Percentiles rank a stretch among this genome's conserved stretches.
Evolutionary conservation across 2,329 filamentous ascomycete species (phyloP).

Genomic region (Lecanicillium sp.): DNA sequence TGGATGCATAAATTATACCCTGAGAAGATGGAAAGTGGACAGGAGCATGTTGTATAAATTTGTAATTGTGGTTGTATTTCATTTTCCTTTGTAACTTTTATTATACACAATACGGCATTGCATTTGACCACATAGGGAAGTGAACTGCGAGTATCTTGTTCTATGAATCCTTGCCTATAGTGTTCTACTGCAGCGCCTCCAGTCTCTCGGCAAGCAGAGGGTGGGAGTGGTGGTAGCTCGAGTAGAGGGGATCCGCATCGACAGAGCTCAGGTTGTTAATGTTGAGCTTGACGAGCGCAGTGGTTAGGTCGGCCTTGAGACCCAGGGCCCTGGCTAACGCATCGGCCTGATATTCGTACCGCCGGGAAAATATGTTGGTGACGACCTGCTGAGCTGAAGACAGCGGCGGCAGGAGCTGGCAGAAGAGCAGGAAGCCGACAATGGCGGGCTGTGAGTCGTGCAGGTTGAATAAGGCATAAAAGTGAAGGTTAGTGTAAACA

Average conservation of each 20-base stretch:
- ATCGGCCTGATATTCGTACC: conserved; percentile 95
- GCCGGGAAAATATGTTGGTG: conserved; percentile 91
- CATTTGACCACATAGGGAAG: too few relatives aligned
- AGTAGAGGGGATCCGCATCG: conserved; percentile 98
- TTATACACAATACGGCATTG: conserved; percentile 3
- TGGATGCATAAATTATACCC: conserved; percentile 47
- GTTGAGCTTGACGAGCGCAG: conserved; percentile 91
- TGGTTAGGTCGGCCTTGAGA: conserved; percentile 74
- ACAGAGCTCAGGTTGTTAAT: conserved; percentile 97
- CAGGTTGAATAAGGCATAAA: conserved; percentile 91
- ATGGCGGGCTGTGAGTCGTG: conserved; percentile 77
- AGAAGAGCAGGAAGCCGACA: conserved; percentile 96
- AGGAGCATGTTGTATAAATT: conserved; percentile 4
- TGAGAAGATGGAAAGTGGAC: neutral
- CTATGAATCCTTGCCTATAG: too few relatives aligned
- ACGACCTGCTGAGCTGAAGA: conserved; percentile 87
- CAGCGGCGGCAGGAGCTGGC: conserved; percentile 85
- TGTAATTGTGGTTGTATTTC: neutral
- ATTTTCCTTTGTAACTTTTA: conserved; percentile 1
- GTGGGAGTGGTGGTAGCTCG: conserved; percentile 97
- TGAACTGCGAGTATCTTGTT: too few relatives aligned
- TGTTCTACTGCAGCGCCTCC: conserved; percentile 85
- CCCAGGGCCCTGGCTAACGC: conserved; percentile 80
- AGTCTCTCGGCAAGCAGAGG: conserved; percentile 91
- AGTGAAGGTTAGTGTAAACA: conserved; percentile 88